Conservation (phyloP, 768 basidiomycete species). For the Daedalea quercina region DNA sequence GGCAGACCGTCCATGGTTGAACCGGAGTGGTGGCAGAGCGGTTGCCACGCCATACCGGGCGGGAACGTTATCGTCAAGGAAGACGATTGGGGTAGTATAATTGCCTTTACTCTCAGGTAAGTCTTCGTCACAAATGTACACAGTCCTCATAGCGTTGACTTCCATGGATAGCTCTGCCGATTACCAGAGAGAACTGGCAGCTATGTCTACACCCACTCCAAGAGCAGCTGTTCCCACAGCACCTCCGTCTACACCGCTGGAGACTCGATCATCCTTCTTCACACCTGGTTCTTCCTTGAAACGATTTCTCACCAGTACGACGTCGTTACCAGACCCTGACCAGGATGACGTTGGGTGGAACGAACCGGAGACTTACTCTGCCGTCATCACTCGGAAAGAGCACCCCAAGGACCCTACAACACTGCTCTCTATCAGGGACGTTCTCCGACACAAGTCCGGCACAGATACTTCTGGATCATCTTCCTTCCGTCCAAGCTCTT, state of each 20-base stretch:
- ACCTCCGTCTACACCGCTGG: constrained; percentile 18
- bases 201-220: constrained; percentile 17
- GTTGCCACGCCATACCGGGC: constrained; percentile 60
- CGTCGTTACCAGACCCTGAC: constrained; percentile 51
- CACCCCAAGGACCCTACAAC: constrained; percentile 54
- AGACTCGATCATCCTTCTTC: constrained; percentile 40
- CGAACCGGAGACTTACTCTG: constrained; percentile 53
- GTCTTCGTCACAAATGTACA: constrained; percentile 4
- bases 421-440: constrained; percentile 49
- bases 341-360: constrained; percentile 51
- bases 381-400: constrained; percentile 56
- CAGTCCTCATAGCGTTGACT: background rate
- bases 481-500: constrained; percentile 11
- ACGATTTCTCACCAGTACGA: constrained; percentile 35
- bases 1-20: constrained; percentile 21
- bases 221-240: constrained; percentile 10
- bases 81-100: constrained; percentile 73
- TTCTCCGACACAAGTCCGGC: constrained; percentile 48
- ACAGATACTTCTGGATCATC: constrained; percentile 25
- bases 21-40: constrained; percentile 60
- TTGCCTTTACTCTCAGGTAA: constrained; percentile 69
- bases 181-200: constrained; percentile 39
- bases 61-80: constrained; percentile 62
- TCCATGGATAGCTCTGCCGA: constrained; percentile 45
- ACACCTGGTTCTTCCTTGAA: constrained; percentile 41